phyloP scores from a whole-genome alignment of 1,139 yeast species.

The Zygosaccharomyces sapae region DNA sequence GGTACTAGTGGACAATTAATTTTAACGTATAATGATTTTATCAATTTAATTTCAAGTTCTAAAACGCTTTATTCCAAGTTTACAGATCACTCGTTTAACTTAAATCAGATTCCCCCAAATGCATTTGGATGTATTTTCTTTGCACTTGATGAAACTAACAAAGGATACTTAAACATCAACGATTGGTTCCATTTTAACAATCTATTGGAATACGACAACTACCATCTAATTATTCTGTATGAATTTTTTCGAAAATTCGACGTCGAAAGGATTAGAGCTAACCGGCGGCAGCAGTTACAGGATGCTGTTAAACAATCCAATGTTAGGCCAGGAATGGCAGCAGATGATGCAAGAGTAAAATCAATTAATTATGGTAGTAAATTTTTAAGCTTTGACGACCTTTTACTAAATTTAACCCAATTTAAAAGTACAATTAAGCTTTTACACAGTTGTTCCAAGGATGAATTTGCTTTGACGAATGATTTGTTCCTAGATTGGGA shows the following conservation, averaged over 20 bases:
- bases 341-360: conserved; percentile 36
- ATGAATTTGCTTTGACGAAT: conserved; percentile 31
- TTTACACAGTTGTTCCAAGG: conserved; percentile 33
- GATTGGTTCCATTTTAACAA: conserved; percentile 61
- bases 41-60: conserved; percentile 37
- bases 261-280: conserved; percentile 19
- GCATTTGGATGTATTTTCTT: conserved; percentile 53
- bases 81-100: conserved; percentile 35
- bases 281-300: conserved; percentile 7
- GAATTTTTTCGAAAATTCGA: conserved; percentile 46
- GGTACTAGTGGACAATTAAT: conserved; percentile 30
- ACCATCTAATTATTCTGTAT: conserved; percentile 54
- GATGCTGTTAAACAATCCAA: conserved; percentile 7
- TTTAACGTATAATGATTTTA: conserved; percentile 37
- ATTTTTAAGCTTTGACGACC: conserved; percentile 40
- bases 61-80: conserved; percentile 32
- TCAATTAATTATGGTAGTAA: conserved; percentile 41
- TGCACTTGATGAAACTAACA: conserved; percentile 57
- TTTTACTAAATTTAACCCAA: conserved; percentile 33
- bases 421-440: conserved; percentile 36
- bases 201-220: conserved; percentile 53
- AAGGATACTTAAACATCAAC: conserved; percentile 55
- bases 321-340: conserved; percentile 10
- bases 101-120: conserved; percentile 35
- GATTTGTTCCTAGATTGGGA: conserved; percentile 37